phyloP scores from a whole-genome alignment of 1,139 yeast species.

The Candida tropicalis region DNA sequence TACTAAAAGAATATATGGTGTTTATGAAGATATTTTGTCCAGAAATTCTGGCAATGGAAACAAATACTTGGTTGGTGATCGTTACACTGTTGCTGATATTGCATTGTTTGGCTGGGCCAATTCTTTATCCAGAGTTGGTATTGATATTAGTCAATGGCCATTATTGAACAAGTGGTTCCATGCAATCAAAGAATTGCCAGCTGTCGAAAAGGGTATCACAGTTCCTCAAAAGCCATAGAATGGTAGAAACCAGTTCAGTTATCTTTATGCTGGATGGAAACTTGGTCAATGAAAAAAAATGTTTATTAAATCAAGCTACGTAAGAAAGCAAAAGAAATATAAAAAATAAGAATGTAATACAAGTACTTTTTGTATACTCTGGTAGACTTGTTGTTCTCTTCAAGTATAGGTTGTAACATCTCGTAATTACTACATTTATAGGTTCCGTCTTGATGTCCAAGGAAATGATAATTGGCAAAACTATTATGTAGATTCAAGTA shows the following conservation, averaged over 20 bases:
- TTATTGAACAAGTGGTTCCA: conserved; percentile 46
- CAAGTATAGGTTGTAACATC: background rate
- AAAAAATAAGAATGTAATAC: background rate
- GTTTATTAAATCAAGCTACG: background rate
- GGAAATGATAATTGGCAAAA: conserved; percentile 1
- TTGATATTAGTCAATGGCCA: conserved; percentile 48
- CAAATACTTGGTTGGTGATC: conserved; percentile 52
- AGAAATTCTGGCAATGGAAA: conserved; percentile 30
- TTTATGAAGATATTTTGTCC: conserved; percentile 50
- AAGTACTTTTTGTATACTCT: background rate
- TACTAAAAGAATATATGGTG: conserved; percentile 54
- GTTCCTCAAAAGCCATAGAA: conserved; percentile 9
- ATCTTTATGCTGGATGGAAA: too few relatives aligned
- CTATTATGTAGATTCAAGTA: conserved; percentile 1
- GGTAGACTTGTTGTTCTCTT: background rate
- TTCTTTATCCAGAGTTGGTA: conserved; percentile 21
- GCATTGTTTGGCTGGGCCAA: conserved; percentile 44
- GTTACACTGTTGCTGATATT: conserved; percentile 56
- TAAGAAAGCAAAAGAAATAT: background rate
- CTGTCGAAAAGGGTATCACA: conserved; percentile 33
- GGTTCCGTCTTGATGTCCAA: conserved; percentile 4
- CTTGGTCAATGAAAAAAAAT: too few relatives aligned
- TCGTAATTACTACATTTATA: conserved; percentile 2
- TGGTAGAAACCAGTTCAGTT: background rate
- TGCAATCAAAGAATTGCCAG: conserved; percentile 38